Percentiles rank a stretch among this genome's conserved stretches.
These are phyloP conservation scores for Catharanthus roseus DNA, from an alignment of 257 asterid species.

Conservation along the genomic window DNA sequence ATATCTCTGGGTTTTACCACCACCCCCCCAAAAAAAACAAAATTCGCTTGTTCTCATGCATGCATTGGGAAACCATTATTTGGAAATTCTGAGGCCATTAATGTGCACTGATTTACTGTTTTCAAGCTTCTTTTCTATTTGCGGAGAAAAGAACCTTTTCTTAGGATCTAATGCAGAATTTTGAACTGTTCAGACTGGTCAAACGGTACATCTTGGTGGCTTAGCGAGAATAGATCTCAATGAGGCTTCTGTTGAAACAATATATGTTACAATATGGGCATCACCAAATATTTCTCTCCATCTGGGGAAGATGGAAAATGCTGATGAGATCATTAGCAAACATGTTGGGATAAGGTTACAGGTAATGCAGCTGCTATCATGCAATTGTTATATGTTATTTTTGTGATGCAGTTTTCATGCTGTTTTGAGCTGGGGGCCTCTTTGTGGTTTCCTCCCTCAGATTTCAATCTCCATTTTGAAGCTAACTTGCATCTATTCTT, in stretches of 20 bases:
- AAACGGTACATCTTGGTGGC: constrained; percentile 76
- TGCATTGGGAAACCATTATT: background rate
- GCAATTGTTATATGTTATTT: background rate
- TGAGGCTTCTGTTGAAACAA: constrained; percentile 72
- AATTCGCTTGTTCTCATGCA: background rate
- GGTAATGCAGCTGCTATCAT: constrained; percentile 39
- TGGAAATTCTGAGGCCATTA: background rate
- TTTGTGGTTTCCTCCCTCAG: background rate
- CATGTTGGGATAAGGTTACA: constrained; percentile 84
- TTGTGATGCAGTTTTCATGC: background rate
- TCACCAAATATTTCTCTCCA: constrained; percentile 76
- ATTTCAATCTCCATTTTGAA: background rate
- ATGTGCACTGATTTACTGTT: background rate
- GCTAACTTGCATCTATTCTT: background rate
- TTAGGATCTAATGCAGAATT: background rate
- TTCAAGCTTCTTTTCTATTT: background rate
- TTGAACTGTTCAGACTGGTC: constrained; percentile 64
- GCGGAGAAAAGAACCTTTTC: background rate
- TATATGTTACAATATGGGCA: constrained; percentile 74
- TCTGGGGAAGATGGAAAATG: constrained; percentile 80
- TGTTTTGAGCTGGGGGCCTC: background rate
- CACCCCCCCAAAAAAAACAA: too few species aligned
- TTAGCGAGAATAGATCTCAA: constrained; percentile 71
- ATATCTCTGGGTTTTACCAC: too few species aligned
- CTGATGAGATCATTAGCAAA: constrained; percentile 69